phyloP scores from a whole-genome alignment of 1,284 basidiomycete species.

The Takashimella tepidaria region DNA sequence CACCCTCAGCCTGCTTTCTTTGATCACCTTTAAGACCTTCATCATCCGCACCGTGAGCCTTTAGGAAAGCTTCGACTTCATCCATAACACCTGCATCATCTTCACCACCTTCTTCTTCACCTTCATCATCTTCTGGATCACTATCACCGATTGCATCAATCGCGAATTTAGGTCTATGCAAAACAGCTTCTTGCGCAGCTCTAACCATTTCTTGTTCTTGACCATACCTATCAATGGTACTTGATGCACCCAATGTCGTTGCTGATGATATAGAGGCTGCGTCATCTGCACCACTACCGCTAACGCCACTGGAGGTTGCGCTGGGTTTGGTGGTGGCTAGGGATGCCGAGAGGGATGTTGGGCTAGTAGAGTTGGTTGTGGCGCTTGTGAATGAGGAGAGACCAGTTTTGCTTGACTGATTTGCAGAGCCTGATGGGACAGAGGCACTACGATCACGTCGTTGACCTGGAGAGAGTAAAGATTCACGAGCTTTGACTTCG shows the following conservation, averaged over 20 bases:
- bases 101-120: constrained; percentile 53
- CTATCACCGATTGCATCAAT: constrained; percentile 86
- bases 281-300: constrained; percentile 54
- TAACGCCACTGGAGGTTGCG: too few species aligned
- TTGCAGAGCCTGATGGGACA: constrained; percentile 32
- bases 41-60: constrained; percentile 57
- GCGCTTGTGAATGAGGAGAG: constrained; percentile 51
- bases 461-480: constrained; percentile 57
- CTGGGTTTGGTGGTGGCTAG: constrained; percentile 30
- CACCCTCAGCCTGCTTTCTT: constrained; percentile 34
- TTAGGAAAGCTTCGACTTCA: constrained; percentile 88
- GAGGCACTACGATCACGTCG: constrained; percentile 31
- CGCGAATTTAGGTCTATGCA: constrained; percentile 86
- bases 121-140: constrained; percentile 61
- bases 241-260: not conserved
- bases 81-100: constrained; percentile 74
- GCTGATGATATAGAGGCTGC: constrained; percentile 13
- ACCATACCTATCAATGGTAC: constrained; percentile 27
- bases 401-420: constrained; percentile 18
- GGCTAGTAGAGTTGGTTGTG: constrained; percentile 53
- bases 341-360: constrained; percentile 24
- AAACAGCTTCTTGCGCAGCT: constrained; percentile 72
- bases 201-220: constrained; percentile 57
- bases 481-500: constrained; percentile 82
- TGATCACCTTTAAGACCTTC: constrained; percentile 78